phyloP scores from a whole-genome alignment of 2,329 filamentous ascomycete species.

The Zarea fungicola region DNA sequence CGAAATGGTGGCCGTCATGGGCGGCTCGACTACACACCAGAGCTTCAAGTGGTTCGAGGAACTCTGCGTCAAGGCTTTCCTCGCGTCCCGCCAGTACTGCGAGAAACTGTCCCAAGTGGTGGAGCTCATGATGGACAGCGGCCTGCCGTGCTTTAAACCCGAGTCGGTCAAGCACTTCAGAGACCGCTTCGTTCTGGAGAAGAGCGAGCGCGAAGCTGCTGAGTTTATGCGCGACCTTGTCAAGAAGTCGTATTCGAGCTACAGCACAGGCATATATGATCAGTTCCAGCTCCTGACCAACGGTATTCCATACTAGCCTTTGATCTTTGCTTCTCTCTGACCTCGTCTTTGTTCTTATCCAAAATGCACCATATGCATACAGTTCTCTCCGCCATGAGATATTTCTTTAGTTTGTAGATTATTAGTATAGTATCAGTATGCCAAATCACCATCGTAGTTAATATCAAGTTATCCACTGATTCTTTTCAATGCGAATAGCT shows the following conservation, averaged over 20 bases:
- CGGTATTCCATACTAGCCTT: slow-evolving; percentile 78
- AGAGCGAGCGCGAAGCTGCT: slow-evolving; percentile 85
- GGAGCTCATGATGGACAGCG: slow-evolving; percentile 90
- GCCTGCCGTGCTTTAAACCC: slow-evolving; percentile 95
- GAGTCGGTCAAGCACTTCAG: slow-evolving; percentile 90
- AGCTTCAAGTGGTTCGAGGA: slow-evolving; percentile 96
- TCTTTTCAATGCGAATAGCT: no score
- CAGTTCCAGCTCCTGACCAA: slow-evolving; percentile 97
- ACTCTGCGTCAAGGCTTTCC: slow-evolving; percentile 89
- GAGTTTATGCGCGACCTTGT: slow-evolving; percentile 90
- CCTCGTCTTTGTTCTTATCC: no score
- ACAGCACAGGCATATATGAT: slow-evolving; percentile 92
- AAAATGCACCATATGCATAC: no score
- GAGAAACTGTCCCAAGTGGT: slow-evolving; percentile 89
- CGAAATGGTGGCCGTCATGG: slow-evolving; percentile 99
- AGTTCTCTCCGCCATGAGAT: no score
- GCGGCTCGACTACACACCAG: slow-evolving; percentile 76
- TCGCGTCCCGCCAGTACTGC: slow-evolving; percentile 78
- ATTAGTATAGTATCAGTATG: no score
- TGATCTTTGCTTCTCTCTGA: no score
- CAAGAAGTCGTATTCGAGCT: slow-evolving; percentile 83
- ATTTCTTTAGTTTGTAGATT: no score
- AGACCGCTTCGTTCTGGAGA: slow-evolving; percentile 88
- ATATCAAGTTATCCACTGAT: neutral
- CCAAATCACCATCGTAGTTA: neutral